Base-by-base conservation (phyloP, 305 asterid species). In the Fraxinus sp. region DNA sequence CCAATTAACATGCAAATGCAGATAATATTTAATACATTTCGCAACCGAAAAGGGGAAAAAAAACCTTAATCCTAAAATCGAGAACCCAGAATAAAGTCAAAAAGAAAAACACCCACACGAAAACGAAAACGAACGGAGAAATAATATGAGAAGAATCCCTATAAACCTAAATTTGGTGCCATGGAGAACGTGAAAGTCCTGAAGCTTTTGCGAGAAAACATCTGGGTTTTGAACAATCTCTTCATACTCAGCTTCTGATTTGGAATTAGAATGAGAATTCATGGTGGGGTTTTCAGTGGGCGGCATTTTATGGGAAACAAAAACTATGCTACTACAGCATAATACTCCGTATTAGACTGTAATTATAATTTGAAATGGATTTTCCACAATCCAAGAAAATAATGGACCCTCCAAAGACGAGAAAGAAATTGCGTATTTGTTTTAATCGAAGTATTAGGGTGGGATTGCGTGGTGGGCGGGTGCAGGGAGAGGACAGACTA, bases 211-310 rank as follows among this genome's bases (percentile, higher is more conserved):
- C 89, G 85, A 80, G 90, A 95, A 94, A 85, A 87, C 10, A 74
- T 93, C 92, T 5, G 97, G 89, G 90, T 82, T 88, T 78, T 91
- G 95, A 83, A 87, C 84, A 85, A 95, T 87, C 79, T 95, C 87
- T 22, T 87, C 93, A 79, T 87, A 95, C 64, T 91, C 94, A 36
- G 97, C 97, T 90, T 94, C 92, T 46, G 97, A 94, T 75, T 90
- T 92, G 80, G 98, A 98, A 88, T 92, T 94, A 77, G 88, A 79
- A 74, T 33, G 80, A 85, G 86, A 87, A 79, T 82, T 83, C 30
- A 90, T 77, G 82, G 36, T 74, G 41, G 91, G 88, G 66, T 87
- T 81, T 71, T 83, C 86, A 37, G 85, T 49, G 84, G 89, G 87
- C 71, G 90, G 84, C 97, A 94, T 94, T 86, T 87, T 84, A 82